Percentiles rank a stretch among this genome's conserved stretches.
phyloP scores from a whole-genome alignment of 148 eudicot species.

The Dysphania ambrosioides region DNA sequence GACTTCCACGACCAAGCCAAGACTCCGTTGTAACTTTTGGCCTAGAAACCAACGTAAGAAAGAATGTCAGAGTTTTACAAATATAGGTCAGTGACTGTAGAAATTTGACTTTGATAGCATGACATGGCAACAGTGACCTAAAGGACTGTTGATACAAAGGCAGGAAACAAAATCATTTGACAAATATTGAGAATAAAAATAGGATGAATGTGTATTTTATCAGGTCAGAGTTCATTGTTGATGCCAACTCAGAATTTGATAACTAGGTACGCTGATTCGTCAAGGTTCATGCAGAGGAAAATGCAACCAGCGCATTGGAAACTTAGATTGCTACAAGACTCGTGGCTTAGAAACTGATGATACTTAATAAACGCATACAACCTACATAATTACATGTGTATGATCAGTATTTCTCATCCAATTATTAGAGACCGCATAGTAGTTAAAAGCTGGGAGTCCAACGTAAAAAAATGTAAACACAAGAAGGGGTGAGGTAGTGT shows the following conservation, averaged over 20 bases:
- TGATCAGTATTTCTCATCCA: no score
- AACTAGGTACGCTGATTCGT: not conserved
- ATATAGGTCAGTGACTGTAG: not conserved
- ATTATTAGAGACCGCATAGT: no score
- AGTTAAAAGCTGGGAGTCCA: no score
- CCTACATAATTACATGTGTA: no score
- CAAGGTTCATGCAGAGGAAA: not conserved
- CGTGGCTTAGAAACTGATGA: no score
- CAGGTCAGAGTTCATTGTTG: no score
- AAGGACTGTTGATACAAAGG: not conserved
- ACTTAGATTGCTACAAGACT: no score
- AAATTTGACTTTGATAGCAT: not conserved
- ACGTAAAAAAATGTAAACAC: no score
- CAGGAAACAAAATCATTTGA: not conserved
- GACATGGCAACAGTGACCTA: not conserved
- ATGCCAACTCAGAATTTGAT: no score
- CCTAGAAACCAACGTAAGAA: slow-evolving; percentile 38
- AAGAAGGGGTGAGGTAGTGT: no score
- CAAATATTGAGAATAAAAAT: not conserved
- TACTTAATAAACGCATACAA: no score
- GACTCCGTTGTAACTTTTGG: slow-evolving; percentile 30
- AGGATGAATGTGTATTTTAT: not conserved
- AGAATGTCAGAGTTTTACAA: slow-evolving; percentile 2
- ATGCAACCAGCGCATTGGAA: not conserved
- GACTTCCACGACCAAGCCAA: slow-evolving; percentile 23